Evolutionary conservation across 805 yeast genomes (phyloP).

Genomic region (Blastobotrys attinorum): DNA sequence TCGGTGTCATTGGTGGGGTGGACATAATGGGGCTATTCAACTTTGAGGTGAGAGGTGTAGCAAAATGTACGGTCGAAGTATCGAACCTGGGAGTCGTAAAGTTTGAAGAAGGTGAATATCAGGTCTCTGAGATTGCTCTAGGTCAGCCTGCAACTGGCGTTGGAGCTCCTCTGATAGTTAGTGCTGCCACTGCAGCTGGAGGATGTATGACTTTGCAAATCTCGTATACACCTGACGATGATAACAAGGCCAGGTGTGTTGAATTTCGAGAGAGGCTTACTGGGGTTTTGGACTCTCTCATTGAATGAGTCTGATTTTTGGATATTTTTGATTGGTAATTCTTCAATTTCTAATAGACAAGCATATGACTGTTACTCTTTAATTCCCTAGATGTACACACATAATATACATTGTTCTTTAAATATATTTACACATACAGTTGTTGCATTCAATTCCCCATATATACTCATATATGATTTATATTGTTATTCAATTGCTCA

Average conservation of each 20-base stretch:
- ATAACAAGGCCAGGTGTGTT: neutral
- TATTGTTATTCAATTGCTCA: no score
- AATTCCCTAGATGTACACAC: no score
- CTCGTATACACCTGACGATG: conserved; percentile 10
- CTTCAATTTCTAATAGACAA: no score
- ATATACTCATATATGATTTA: no score
- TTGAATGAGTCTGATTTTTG: no score
- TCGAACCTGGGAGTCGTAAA: conserved; percentile 15
- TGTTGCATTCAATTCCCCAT: no score
- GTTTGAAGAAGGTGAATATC: neutral
- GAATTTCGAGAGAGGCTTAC: neutral
- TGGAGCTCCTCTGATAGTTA: conserved; percentile 11
- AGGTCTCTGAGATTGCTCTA: conserved; percentile 8
- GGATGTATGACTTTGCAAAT: conserved; percentile 10
- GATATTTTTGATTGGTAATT: no score
- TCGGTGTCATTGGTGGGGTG: conserved; percentile 11
- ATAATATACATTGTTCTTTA: no score
- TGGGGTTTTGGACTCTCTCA: neutral
- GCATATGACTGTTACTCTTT: no score
- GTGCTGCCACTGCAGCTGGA: conserved; percentile 8
- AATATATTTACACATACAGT: no score
- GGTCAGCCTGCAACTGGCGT: conserved; percentile 12
- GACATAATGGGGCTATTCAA: conserved; percentile 9
- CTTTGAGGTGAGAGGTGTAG: neutral
- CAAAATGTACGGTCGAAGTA: conserved; percentile 11